phyloP scores from a whole-genome alignment of 2,329 filamentous ascomycete genomes.

The Chrysoporthe austroafricana region DNA sequence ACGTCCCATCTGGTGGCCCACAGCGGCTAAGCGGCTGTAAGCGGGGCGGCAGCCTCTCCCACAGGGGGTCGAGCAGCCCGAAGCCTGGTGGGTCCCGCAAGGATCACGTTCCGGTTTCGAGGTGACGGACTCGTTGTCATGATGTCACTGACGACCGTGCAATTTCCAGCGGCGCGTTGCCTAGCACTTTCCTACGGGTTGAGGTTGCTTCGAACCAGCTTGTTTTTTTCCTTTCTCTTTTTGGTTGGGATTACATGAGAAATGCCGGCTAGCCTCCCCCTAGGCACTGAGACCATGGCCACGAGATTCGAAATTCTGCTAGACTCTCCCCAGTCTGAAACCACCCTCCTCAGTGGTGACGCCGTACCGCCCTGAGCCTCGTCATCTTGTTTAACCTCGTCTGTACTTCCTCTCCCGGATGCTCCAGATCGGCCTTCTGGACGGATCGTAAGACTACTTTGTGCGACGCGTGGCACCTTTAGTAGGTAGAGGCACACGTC shows the following conservation, averaged over 20 bases:
- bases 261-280: not conserved
- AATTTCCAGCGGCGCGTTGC: not conserved
- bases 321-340: not conserved
- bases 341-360: not conserved
- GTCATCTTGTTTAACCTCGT: not conserved
- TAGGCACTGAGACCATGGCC: not conserved
- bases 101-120: not conserved
- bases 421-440: no score
- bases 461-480: no score
- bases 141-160: conserved; percentile 1
- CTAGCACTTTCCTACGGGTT: not conserved
- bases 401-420: not conserved
- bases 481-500: not conserved
- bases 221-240: not conserved
- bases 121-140: not conserved
- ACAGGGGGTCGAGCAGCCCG: not conserved
- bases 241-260: not conserved
- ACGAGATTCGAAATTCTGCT: not conserved
- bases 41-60: not conserved
- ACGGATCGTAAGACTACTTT: not conserved
- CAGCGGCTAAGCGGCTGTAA: not conserved
- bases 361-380: not conserved
- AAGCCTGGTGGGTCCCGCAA: not conserved
- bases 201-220: not conserved
- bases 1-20: not conserved